Evolutionary conservation across 106 monocot species (phyloP).

Genomic region (Posidonia australis): DNA sequence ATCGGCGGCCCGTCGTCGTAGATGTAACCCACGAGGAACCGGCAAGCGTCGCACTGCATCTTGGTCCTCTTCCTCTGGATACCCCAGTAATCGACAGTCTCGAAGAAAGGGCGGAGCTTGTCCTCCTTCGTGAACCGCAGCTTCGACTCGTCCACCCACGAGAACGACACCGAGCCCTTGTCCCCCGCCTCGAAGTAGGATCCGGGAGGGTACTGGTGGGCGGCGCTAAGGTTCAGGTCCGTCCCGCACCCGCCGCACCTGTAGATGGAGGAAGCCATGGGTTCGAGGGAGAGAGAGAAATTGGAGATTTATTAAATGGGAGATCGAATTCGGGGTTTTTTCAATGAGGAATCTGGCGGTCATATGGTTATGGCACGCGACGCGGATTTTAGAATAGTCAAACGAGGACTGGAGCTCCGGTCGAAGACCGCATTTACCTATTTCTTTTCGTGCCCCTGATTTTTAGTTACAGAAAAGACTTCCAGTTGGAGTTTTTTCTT

Average conservation of each 20-base stretch:
- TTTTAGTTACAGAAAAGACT: no score
- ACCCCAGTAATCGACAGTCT: constrained; percentile 95
- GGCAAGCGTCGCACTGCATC: constrained; percentile 66
- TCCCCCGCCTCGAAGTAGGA: constrained; percentile 93
- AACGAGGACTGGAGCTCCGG: no score
- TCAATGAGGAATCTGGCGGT: no score
- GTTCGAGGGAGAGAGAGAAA: no score
- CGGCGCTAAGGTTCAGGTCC: constrained; percentile 70
- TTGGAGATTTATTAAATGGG: no score
- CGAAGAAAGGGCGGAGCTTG: constrained; percentile 78
- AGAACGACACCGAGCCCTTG: constrained; percentile 88
- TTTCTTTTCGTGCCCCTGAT: no score
- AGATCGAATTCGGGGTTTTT: no score
- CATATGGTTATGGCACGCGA: no score
- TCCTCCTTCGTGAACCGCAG: constrained; percentile 58
- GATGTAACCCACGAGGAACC: constrained; percentile 55
- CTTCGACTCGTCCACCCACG: constrained; percentile 80
- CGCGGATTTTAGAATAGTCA: no score
- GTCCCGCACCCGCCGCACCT: constrained; percentile 50
- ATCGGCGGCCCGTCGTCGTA: constrained; percentile 87
- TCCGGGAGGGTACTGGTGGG: constrained; percentile 48
- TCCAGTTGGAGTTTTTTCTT: no score
- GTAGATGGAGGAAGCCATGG: constrained; percentile 1
- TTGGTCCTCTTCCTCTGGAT: constrained; percentile 64
- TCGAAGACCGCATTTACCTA: no score